Conservation (phyloP, 1,284 basidiomycete species). For the Fomitiporia mediterranea region DNA sequence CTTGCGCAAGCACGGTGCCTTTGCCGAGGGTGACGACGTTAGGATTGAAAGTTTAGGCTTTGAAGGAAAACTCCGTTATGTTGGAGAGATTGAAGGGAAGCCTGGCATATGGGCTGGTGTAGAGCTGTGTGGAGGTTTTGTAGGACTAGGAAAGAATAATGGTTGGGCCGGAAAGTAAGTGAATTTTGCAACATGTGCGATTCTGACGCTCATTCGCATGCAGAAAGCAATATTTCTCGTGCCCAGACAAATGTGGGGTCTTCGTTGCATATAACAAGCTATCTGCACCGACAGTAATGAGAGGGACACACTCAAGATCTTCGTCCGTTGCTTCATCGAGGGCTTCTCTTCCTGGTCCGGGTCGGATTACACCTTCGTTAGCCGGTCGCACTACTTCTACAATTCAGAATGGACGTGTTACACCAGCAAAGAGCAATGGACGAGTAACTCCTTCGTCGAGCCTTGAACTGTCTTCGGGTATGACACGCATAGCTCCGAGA, state of each 20-base stretch:
- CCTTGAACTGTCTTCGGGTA: slow-evolving; percentile 32
- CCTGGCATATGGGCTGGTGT: slow-evolving; percentile 88
- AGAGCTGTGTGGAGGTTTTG: slow-evolving; percentile 79
- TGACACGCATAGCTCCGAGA: slow-evolving; percentile 30
- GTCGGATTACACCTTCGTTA: slow-evolving; percentile 28
- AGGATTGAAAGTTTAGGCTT: slow-evolving; percentile 81
- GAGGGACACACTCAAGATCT: slow-evolving; percentile 53
- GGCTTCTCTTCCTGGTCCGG: slow-evolving; percentile 42
- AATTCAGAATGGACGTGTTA: slow-evolving; percentile 38
- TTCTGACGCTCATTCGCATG: slow-evolving; percentile 1
- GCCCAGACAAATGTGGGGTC: slow-evolving; percentile 83
- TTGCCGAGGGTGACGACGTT: slow-evolving; percentile 76
- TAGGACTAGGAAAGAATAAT: slow-evolving; percentile 95
- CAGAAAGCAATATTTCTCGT: slow-evolving; percentile 83
- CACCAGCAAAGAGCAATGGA: slow-evolving; percentile 26
- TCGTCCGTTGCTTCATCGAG: slow-evolving; percentile 77
- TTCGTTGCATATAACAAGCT: slow-evolving; percentile 85
- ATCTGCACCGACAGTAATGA: slow-evolving; percentile 65
- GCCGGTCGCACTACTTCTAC: slow-evolving; percentile 44
- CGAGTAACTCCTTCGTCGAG: slow-evolving; percentile 29
- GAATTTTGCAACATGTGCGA: background rate
- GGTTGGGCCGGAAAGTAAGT: slow-evolving; percentile 85
- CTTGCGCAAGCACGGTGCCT: slow-evolving; percentile 42
- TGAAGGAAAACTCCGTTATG: slow-evolving; percentile 75
- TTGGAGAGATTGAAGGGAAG: slow-evolving; percentile 84